Base-by-base conservation (phyloP, 202 grass and related monocot species). In the Panicum virgatum region DNA sequence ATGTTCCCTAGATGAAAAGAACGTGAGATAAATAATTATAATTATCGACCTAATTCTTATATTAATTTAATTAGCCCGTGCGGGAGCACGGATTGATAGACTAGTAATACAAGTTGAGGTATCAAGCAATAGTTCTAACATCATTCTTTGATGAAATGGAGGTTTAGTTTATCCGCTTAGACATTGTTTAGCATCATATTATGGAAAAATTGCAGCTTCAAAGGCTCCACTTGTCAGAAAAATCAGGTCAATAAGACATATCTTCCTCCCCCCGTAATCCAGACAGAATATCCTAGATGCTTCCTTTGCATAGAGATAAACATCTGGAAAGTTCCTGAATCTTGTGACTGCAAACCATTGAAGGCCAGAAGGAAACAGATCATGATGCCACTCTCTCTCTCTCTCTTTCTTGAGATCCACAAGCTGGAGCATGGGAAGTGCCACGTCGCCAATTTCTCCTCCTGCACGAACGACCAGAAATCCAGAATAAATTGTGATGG, bases 401-500 rank as follows among this genome's bases (percentile, higher is more conserved):
- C 37, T 59, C 34, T 39, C 43, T 63, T 10, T 30, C 23, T 64
- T 4, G 3, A 16, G 53, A 43, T 54, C 25, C 23, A 57, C 47
- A 76, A 58, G 46, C 20, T 26, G 23, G 25, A 48, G 68, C 14
- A 40, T 27, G 50, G 64, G 26, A 29, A 46, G 27, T 74, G 83
- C 83, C 66, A 85, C 66, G 75, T 70, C 11, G 22, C 82, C 5
- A 34, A 11, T 66, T 46, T 59, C 12, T 34, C 61, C 13, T 56
- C 51, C 66, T 45, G 37, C 8, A 37, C 26, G 50, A 58, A 20
- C 20, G 69, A 50, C 18, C 38, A 50, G n/a, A n/a, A n/a, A n/a
- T n/a, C n/a, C n/a, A n/a, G 77, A 67, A 65, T 71, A 19, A 83
- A 40, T 53, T 53, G 70, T 48, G 36, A 39, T 40, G 51, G 50